phyloP scores from a whole-genome alignment of 257 asterid species.

The Scutellaria baicalensis region DNA sequence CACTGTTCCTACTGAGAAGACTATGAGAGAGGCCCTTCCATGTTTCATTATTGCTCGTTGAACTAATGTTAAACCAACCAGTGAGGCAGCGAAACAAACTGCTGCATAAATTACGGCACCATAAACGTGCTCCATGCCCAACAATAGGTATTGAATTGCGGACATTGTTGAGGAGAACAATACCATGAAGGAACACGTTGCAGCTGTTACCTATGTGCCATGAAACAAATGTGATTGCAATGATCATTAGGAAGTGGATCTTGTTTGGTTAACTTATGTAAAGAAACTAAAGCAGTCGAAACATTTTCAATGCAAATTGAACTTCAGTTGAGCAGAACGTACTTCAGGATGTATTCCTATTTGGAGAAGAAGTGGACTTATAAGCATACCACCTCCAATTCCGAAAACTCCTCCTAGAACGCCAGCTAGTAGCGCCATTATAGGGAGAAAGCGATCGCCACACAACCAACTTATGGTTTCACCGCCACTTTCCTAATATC shows the following conservation, averaged over 20 bases:
- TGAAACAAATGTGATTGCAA: not conserved
- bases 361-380: conserved; percentile 79
- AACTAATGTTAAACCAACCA: conserved; percentile 50
- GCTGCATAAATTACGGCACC: conserved; percentile 47
- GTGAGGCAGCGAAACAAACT: conserved; percentile 54
- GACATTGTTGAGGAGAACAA: conserved; percentile 93
- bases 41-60: conserved; percentile 53
- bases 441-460: conserved; percentile 47
- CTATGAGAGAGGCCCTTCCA: conserved; percentile 81
- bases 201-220: conserved; percentile 63
- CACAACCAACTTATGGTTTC: conserved; percentile 7
- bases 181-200: conserved; percentile 89
- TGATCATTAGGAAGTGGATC: not conserved
- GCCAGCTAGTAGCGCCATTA: conserved; percentile 81
- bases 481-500: conserved; percentile 36
- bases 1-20: conserved; percentile 71
- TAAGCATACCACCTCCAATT: conserved; percentile 95
- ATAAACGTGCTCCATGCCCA: conserved; percentile 60
- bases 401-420: conserved; percentile 81
- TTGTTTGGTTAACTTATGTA: too few species aligned
- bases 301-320: not conserved
- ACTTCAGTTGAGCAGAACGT: conserved; percentile 6
- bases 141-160: conserved; percentile 56
- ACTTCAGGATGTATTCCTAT: conserved; percentile 78
- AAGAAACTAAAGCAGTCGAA: not conserved